phyloP scores from a whole-genome alignment of 768 basidiomycete genomes.

The Agaricus sinodeliciosus region DNA sequence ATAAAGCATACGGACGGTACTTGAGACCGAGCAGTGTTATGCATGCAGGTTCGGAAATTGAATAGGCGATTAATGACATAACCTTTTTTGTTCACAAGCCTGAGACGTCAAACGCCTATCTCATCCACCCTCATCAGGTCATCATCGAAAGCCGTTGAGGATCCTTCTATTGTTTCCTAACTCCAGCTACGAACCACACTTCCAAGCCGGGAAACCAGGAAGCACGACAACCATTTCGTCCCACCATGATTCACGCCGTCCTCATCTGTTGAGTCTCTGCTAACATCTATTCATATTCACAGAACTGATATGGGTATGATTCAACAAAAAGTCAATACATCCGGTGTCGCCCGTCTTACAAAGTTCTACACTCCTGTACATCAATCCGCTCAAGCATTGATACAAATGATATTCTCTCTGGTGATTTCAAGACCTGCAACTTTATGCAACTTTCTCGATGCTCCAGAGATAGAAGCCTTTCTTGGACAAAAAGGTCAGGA shows the following conservation, averaged over 20 bases:
- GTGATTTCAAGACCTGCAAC: conserved; percentile 75
- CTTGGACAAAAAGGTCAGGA: conserved; percentile 45
- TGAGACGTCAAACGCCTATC: neutral
- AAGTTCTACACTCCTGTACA: conserved; percentile 87
- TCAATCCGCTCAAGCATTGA: conserved; percentile 58
- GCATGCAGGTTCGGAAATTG: neutral
- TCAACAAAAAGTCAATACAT: conserved; percentile 72
- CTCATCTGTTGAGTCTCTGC: conserved; percentile 61
- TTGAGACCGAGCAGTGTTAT: no score
- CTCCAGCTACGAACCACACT: neutral
- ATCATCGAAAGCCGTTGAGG: no score
- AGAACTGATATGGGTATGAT: conserved; percentile 1
- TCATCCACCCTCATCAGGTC: no score
- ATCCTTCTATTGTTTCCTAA: neutral
- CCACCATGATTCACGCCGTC: conserved; percentile 74
- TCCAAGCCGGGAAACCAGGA: neutral
- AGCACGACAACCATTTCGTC: conserved; percentile 3
- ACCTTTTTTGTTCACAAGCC: neutral
- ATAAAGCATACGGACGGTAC: no score
- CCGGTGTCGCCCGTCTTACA: conserved; percentile 76
- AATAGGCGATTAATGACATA: conserved; percentile 6
- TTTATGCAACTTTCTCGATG: conserved; percentile 96
- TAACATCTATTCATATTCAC: conserved; percentile 9
- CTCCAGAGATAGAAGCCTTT: conserved; percentile 75
- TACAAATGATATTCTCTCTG: conserved; percentile 87